Base-by-base conservation (phyloP, 1,284 basidiomycete genomes). In the Cryptococcus sp. region DNA sequence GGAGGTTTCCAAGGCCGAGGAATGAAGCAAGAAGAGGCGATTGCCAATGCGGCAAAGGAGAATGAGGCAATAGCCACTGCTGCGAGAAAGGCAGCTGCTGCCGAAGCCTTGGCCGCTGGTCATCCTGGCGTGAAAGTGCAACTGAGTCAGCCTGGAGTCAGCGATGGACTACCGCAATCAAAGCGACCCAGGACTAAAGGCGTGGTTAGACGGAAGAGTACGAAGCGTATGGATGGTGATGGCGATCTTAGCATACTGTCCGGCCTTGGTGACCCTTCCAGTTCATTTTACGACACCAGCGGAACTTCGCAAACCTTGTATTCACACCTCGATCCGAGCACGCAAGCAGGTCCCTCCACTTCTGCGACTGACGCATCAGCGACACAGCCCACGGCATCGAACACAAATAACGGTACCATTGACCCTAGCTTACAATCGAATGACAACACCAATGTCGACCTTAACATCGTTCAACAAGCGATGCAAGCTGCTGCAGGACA, bases 11-110 rank as follows among this genome's bases (percentile, higher is more conserved):
- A 75, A 48, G 75, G 75, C 20, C 66, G 75, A 54, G 75, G 75
- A 16, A 75, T 77, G 74, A 77, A 77, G 61, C 75, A 77, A 51
- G 75, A 77, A 57, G 75, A 77, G 58, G 73, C 75, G 3, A 70
- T 73, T 11, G 68, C 71, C 11, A 62, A 67, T 39, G 67, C 69
- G 45, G 64, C 68, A 52, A 74, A 73, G 60, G 73, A 77, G 59
- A 66, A 66, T 54, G 73, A 77, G 58, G 58, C 61, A 25, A 59
- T 66, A 29, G 68, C 67, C 11, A 74, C 73, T 3, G 73, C 73
- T 4, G 66, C 63, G 16, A 69, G 74, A 59, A 77, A 77, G 53
- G 72, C 70, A 50, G 71, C 73, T 20, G 75, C 75, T 3, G 75
- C 75, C 2, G 71, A 69, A 15, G 75, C 75, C 11, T 57, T 77